Conservation (phyloP, 768 basidiomycete genomes). For the Candolleomyces aberdarensis region DNA sequence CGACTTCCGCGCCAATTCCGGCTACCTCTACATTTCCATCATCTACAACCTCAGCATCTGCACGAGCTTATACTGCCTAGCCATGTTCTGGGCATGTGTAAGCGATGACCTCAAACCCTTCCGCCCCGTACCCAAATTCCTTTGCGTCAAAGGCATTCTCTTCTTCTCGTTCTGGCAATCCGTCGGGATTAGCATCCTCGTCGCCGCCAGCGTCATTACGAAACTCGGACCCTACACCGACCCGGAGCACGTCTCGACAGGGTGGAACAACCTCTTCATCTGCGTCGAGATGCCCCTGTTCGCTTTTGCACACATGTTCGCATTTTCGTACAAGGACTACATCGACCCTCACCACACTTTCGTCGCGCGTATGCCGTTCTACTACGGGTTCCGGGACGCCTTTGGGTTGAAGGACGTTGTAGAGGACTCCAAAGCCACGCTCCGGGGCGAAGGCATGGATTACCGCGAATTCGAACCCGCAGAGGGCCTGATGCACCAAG, state of each 20-base stretch:
- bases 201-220: slow-evolving; percentile 72
- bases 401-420: slow-evolving; percentile 85
- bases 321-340: slow-evolving; percentile 90
- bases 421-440: slow-evolving; percentile 78
- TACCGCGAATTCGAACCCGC: slow-evolving; percentile 97
- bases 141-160: slow-evolving; percentile 97
- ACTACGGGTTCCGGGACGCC: slow-evolving; percentile 83
- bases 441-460: slow-evolving; percentile 87
- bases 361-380: slow-evolving; percentile 88
- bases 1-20: slow-evolving; percentile 76
- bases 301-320: slow-evolving; percentile 91
- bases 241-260: slow-evolving; percentile 84
- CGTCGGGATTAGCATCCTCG: slow-evolving; percentile 82
- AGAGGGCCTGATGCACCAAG: slow-evolving; percentile 90
- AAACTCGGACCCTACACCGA: slow-evolving; percentile 86
- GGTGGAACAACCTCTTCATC: slow-evolving; percentile 86
- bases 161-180: slow-evolving; percentile 99
- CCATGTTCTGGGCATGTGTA: slow-evolving; percentile 96
- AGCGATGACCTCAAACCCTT: slow-evolving; percentile 87
- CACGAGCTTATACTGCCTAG: slow-evolving; percentile 83
- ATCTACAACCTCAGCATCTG: slow-evolving; percentile 83
- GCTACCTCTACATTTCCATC: slow-evolving; percentile 88
- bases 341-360: slow-evolving; percentile 55
- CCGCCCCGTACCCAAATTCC: slow-evolving; percentile 93
- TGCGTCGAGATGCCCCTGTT: slow-evolving; percentile 98